Base-by-base conservation (phyloP, 768 basidiomycete species). In the Lactarius sp. region DNA sequence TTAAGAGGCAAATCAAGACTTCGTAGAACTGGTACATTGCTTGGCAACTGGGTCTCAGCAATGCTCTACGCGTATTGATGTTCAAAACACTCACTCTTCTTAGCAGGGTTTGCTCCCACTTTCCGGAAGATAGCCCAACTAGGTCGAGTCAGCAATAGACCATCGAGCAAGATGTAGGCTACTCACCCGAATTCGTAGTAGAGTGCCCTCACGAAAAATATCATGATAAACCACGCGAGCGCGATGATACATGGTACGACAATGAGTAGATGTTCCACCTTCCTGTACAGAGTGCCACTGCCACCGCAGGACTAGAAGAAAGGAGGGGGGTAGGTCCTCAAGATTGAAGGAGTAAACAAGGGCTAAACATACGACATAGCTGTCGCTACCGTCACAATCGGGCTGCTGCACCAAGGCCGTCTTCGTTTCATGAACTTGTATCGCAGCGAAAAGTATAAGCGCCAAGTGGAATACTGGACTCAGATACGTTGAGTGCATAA, bases 41-140 rank as follows among this genome's bases (percentile, higher is more conserved):
- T 93, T 66, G 57, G 66, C 52, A n/a, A 27, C 55, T 47, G 51
- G 69, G 33, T 4, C 22, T 64, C 60, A 52, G 46, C 47, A 61
- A 14, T 41, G 52, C 61, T 27, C 27, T 31, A 64, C 54, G 55
- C 4, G 59, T 36, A 9, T n/a, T 22, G 44, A 52, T 10, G 20
- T 10, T 8, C 10, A 44, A 27, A 57, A 52, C 16, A 73, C 84
- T 61, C 66, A 91, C 92, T 82, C 76, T 92, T 93, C 83, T 90
- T 85, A 69, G 80, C 87, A 10, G 88, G 88, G 69, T 92, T 90
- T 41, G 92, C 92, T 37, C 90, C 91, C 22, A 93, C 90, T 41
- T 90, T 85, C 70, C 92, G 92, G 78, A 94, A 94, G 70, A 94
- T 89, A 46, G 89, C 90, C 92, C 92, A 94, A 50, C 91, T 92